phyloP scores from a whole-genome alignment of 495 filamentous ascomycete genomes.

The Tricharina praecox region DNA sequence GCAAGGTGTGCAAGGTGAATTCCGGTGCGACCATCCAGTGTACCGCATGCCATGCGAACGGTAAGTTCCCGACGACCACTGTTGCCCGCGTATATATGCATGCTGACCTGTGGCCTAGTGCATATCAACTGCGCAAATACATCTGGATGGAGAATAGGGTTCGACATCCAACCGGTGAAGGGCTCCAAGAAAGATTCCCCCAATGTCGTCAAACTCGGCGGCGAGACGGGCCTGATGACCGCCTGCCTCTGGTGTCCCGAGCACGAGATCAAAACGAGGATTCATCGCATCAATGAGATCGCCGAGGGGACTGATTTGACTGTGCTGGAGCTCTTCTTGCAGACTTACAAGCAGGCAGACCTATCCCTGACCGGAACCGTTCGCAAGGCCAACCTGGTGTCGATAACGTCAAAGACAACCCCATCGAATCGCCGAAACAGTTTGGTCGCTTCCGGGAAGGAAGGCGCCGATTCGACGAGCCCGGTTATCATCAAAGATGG shows the following conservation, averaged over 20 bases:
- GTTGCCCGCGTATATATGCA: background rate
- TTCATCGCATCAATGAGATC: slow-evolving; percentile 63
- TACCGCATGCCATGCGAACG: slow-evolving; percentile 49
- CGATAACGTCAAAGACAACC: slow-evolving; percentile 24
- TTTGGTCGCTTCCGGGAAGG: slow-evolving; percentile 11
- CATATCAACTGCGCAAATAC: slow-evolving; percentile 83
- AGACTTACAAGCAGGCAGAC: slow-evolving; percentile 88
- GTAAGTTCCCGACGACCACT: slow-evolving; percentile 20
- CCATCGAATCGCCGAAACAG: slow-evolving; percentile 22
- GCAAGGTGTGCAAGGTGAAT: slow-evolving; percentile 67
- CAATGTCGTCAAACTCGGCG: slow-evolving; percentile 54
- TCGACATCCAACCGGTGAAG: slow-evolving; percentile 83
- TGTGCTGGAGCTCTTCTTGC: slow-evolving; percentile 69
- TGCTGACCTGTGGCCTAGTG: slow-evolving; percentile 32
- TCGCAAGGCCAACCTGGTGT: slow-evolving; percentile 59
- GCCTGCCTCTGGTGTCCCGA: slow-evolving; percentile 82
- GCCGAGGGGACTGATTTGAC: slow-evolving; percentile 44
- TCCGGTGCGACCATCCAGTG: slow-evolving; percentile 68
- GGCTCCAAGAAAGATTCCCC: slow-evolving; percentile 61
- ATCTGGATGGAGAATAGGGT: slow-evolving; percentile 64
- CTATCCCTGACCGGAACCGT: slow-evolving; percentile 75
- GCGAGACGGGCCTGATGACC: slow-evolving; percentile 57
- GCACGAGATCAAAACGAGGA: slow-evolving; percentile 45
- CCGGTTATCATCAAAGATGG: slow-evolving; percentile 24
- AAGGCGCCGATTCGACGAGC: slow-evolving; percentile 22